Evolutionary conservation across 2,329 filamentous ascomycete genomes (phyloP).

Genomic region (Penicillium sp.): DNA sequence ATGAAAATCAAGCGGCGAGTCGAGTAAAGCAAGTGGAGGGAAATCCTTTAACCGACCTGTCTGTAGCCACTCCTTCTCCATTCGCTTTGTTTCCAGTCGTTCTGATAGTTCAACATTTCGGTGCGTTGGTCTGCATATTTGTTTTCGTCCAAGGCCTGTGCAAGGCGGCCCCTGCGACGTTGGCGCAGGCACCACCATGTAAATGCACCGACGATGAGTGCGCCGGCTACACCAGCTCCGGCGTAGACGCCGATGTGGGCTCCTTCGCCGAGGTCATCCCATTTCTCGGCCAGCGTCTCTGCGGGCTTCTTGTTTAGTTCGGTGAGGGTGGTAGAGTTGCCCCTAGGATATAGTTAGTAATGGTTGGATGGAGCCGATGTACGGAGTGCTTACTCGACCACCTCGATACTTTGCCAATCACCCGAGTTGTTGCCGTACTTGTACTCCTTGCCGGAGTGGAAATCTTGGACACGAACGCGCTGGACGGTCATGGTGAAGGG

Average conservation of each 20-base stretch:
- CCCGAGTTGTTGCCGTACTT: constrained; percentile 63
- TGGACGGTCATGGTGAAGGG: constrained; percentile 76
- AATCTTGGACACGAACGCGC: constrained; percentile 58
- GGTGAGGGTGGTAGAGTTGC: constrained; percentile 57
- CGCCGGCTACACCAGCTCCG: constrained; percentile 28
- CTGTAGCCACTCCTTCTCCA: constrained; percentile 33
- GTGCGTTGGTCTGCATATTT: constrained; percentile 43
- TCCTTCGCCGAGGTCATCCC: constrained; percentile 44
- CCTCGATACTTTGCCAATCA: constrained; percentile 63
- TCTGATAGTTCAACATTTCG: constrained; percentile 41
- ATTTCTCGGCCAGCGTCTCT: constrained; percentile 41
- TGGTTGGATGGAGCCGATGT: background rate
- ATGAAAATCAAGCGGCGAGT: background rate
- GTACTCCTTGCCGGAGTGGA: constrained; percentile 64
- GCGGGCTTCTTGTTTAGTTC: constrained; percentile 37
- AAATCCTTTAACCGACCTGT: constrained; percentile 21
- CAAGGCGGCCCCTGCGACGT: constrained; percentile 50
- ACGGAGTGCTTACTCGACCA: constrained; percentile 42
- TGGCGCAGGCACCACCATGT: constrained; percentile 52
- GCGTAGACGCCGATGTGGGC: constrained; percentile 52
- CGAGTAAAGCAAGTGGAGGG: background rate
- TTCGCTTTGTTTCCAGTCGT: constrained; percentile 40
- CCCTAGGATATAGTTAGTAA: constrained; percentile 52
- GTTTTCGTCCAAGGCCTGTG: constrained; percentile 49
- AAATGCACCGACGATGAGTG: constrained; percentile 33